Evolutionary conservation across 352 stramenopile species (phyloP).

Genomic region (Phytophthora tubulina): DNA sequence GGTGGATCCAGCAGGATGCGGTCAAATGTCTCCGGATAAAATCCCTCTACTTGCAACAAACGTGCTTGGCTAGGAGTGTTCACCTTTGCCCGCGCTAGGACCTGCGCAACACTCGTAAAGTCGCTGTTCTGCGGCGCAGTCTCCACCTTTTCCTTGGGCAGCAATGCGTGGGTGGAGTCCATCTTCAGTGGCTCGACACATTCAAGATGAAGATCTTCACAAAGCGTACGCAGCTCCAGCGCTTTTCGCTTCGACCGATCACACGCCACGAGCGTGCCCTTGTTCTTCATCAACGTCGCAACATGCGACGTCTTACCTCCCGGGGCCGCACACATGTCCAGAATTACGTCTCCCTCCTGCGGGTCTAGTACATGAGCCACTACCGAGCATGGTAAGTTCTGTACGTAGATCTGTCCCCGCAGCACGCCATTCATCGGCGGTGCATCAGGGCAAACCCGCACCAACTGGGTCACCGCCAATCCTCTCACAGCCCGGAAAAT

Average conservation of each 20-base stretch:
- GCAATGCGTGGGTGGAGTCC: conserved; percentile 91
- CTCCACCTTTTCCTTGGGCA: conserved; percentile 54
- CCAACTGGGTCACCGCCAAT: conserved; percentile 68
- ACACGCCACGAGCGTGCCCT: conserved; percentile 86
- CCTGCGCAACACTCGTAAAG: conserved; percentile 55
- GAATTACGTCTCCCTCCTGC: conserved; percentile 83
- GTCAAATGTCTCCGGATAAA: conserved; percentile 95
- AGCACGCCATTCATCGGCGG: conserved; percentile 92
- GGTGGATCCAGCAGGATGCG: conserved; percentile 94
- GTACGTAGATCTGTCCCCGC: conserved; percentile 86
- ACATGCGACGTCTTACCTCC: conserved; percentile 95
- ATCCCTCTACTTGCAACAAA: conserved; percentile 86
- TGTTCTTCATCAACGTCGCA: conserved; percentile 92
- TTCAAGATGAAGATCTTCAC: conserved; percentile 69
- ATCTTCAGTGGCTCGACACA: conserved; percentile 71
- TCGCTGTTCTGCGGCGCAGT: conserved; percentile 18
- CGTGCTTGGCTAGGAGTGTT: conserved; percentile 60
- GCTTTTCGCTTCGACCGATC: conserved; percentile 94
- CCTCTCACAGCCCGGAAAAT: conserved; percentile 79
- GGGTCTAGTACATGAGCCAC: conserved; percentile 92
- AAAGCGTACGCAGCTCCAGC: conserved; percentile 80
- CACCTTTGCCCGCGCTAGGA: conserved; percentile 66
- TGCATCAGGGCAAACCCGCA: conserved; percentile 82
- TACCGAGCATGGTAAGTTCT: conserved; percentile 94
- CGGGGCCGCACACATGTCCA: conserved; percentile 95